A percentile compares a stretch with the other conserved stretches of the same genome.
Evolutionary conservation across 768 basidiomycete species (phyloP).

Genomic region (Boletus coccyginus): DNA sequence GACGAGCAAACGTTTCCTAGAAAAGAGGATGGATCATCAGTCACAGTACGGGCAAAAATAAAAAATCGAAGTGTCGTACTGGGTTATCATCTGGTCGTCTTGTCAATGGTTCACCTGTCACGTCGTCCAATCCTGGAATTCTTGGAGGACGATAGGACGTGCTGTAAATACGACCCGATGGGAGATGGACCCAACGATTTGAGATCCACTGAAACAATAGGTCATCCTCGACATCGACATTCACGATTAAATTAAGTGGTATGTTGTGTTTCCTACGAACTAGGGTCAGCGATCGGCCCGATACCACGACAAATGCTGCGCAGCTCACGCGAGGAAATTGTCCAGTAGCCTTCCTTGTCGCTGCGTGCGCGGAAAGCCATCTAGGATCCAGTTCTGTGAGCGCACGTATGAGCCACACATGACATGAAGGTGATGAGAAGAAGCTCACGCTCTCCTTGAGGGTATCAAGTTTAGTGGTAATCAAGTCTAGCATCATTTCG

Average conservation of each 20-base stretch:
- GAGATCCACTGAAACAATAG: slow-evolving; percentile 79
- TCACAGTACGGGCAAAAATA: neutral
- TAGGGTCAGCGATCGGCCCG: neutral
- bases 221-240: slow-evolving; percentile 80
- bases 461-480: slow-evolving; percentile 64
- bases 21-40: slow-evolving; percentile 7
- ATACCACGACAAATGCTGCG: neutral
- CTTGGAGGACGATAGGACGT: slow-evolving; percentile 81
- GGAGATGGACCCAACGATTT: slow-evolving; percentile 81
- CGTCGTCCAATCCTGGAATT: slow-evolving; percentile 74
- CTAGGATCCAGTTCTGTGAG: slow-evolving; percentile 79
- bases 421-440: slow-evolving; percentile 5
- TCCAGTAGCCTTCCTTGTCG: slow-evolving; percentile 78
- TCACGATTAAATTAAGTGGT: slow-evolving; percentile 75
- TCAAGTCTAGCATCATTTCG: slow-evolving; percentile 71
- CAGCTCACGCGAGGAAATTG: slow-evolving; percentile 58
- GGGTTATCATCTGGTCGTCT: slow-evolving; percentile 88
- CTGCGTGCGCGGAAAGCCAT: slow-evolving; percentile 88
- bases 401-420: slow-evolving; percentile 5
- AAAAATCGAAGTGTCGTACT: slow-evolving; percentile 39
- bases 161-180: slow-evolving; percentile 87
- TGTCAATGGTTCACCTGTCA: slow-evolving; percentile 77
- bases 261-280: slow-evolving; percentile 51
- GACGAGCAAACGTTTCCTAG: slow-evolving; percentile 74
- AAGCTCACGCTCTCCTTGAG: slow-evolving; percentile 56